A percentile compares a stretch with the other conserved stretches of the same genome.
phyloP scores from a whole-genome alignment of 257 asterid genomes.

The Fraxinus quadrangulata region DNA sequence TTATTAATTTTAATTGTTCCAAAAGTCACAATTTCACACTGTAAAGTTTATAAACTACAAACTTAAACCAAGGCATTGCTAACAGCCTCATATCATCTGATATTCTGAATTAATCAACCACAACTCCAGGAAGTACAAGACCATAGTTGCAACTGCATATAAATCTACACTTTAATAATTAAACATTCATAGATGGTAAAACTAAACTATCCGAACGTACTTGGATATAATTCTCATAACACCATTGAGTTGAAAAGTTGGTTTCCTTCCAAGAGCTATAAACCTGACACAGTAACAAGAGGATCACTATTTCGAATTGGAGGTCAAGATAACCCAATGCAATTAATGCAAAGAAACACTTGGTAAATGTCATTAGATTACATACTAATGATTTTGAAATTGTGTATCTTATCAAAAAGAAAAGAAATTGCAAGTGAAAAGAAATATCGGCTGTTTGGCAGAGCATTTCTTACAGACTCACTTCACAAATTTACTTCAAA shows the following conservation, averaged over 20 bases:
- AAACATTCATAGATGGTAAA: neutral
- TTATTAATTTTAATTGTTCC: neutral
- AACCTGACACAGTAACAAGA: slow-evolving; percentile 47
- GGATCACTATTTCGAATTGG: slow-evolving; percentile 1
- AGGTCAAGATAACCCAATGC: neutral
- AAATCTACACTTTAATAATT: neutral
- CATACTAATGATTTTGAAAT: neutral
- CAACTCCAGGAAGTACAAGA: slow-evolving; percentile 7
- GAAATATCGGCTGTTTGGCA: neutral
- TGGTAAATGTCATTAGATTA: neutral
- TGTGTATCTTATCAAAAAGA: neutral
- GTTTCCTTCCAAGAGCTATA: slow-evolving; percentile 92
- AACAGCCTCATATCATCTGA: neutral
- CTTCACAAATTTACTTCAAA: slow-evolving; percentile 14
- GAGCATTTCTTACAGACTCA: neutral
- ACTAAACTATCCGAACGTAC: slow-evolving; percentile 31
- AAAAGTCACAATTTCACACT: slow-evolving; percentile 12
- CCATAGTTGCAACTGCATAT: neutral
- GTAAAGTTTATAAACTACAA: slow-evolving; percentile 1
- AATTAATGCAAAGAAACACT: neutral
- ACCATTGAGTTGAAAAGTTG: slow-evolving; percentile 87
- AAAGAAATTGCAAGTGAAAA: slow-evolving; percentile 9
- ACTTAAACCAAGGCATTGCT: neutral
- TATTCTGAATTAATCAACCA: slow-evolving; percentile 21
- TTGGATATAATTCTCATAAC: slow-evolving; percentile 90